These are phyloP conservation scores for Aspergillus pseudotamarii DNA, from an alignment of 2,329 filamentous ascomycete genomes.

Conservation along the genomic window DNA sequence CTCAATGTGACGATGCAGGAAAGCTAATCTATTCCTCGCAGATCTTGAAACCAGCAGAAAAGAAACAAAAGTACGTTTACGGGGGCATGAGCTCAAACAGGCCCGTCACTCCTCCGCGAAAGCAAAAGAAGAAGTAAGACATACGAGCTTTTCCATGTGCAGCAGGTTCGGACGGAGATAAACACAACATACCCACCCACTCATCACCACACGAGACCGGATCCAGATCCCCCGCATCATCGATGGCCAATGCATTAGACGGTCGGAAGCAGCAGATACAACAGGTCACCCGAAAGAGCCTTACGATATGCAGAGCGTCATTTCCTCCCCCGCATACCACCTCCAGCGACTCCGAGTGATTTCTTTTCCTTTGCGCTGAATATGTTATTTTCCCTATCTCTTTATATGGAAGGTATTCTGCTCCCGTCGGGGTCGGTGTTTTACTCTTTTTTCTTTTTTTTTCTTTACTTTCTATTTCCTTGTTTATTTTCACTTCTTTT, in stretches of 20 bases:
- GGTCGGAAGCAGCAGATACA: slow-evolving; percentile 25
- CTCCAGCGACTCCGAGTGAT: slow-evolving; percentile 23
- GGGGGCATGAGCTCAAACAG: slow-evolving; percentile 70
- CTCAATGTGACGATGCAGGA: not conserved
- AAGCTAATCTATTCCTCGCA: slow-evolving; percentile 39
- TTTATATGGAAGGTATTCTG: slow-evolving; percentile 32
- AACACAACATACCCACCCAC: slow-evolving; percentile 41
- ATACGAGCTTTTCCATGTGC: slow-evolving; percentile 72
- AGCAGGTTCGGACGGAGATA: slow-evolving; percentile 97
- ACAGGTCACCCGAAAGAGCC: slow-evolving; percentile 22
- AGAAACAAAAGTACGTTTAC: slow-evolving; percentile 99
- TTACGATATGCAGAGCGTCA: slow-evolving; percentile 26
- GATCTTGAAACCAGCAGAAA: slow-evolving; percentile 99
- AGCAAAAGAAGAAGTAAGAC: slow-evolving; percentile 70
- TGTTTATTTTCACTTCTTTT: slow-evolving; percentile 12
- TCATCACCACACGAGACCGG: slow-evolving; percentile 26
- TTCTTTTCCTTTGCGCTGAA: slow-evolving; percentile 20
- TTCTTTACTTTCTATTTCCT: slow-evolving; percentile 17
- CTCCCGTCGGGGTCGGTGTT: slow-evolving; percentile 26
- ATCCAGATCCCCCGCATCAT: slow-evolving; percentile 31
- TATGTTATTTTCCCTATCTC: slow-evolving; percentile 22
- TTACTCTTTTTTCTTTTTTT: slow-evolving; percentile 17
- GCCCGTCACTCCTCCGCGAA: slow-evolving; percentile 71
- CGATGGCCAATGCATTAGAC: slow-evolving; percentile 28
- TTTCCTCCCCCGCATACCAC: slow-evolving; percentile 23